Evolutionary conservation across 768 basidiomycete genomes (phyloP).

Genomic region (Harrya chromipes): DNA sequence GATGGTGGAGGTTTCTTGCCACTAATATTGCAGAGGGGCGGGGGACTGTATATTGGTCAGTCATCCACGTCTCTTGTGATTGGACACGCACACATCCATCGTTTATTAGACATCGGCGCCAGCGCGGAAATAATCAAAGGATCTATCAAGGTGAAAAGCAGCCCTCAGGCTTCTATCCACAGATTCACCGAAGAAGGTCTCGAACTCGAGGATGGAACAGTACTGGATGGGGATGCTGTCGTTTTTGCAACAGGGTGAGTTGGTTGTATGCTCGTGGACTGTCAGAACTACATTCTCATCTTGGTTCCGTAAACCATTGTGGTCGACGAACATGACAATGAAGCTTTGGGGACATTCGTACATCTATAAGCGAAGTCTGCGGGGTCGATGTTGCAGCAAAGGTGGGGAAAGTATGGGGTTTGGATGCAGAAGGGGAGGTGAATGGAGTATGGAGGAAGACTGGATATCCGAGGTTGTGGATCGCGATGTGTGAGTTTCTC

Average conservation of each 20-base stretch:
- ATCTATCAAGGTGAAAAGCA: slow-evolving; percentile 49
- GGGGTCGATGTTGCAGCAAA: slow-evolving; percentile 43
- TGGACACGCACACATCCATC: background rate
- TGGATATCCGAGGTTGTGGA: slow-evolving; percentile 36
- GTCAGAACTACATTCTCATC: background rate
- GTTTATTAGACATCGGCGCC: slow-evolving; percentile 35
- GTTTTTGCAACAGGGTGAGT: slow-evolving; percentile 35
- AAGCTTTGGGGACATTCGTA: slow-evolving; percentile 46
- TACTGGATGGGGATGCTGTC: slow-evolving; percentile 28
- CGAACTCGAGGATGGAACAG: slow-evolving; percentile 26
- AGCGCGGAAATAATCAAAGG: slow-evolving; percentile 46
- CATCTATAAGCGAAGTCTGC: slow-evolving; percentile 41
- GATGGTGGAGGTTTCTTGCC: slow-evolving; percentile 36
- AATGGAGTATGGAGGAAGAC: slow-evolving; percentile 38
- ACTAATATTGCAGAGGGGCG: slow-evolving; percentile 31
- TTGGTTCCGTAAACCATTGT: too few species aligned
- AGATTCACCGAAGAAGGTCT: slow-evolving; percentile 29
- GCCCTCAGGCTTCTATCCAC: slow-evolving; percentile 17
- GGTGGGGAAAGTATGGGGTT: slow-evolving; percentile 59
- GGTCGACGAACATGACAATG: background rate
- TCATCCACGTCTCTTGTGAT: background rate
- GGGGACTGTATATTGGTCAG: slow-evolving; percentile 41
- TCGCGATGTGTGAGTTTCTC: slow-evolving; percentile 21
- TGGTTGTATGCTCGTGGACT: background rate
- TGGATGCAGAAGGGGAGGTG: slow-evolving; percentile 64